Evolutionary conservation across 768 basidiomycete species (phyloP), one percentile per base, ranked within the genome.

Genomic region (Chalciporus piperatus): DNA sequence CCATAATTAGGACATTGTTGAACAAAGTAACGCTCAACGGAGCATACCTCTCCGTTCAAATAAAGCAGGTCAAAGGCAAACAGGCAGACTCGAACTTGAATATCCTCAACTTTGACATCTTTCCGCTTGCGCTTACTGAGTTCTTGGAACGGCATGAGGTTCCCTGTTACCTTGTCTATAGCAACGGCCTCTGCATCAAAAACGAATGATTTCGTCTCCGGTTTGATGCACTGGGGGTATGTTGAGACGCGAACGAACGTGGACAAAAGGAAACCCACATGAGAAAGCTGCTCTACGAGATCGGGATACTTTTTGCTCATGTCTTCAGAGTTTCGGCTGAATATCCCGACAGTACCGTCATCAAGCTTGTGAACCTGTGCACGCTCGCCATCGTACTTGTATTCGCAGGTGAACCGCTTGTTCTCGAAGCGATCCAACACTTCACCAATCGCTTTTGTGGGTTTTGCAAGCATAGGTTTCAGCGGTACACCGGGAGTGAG

Each of bases 281-380:
- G 81, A 5, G 95, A 92, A 17, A 98, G 76, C 65, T 98, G 94
- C 54, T 92, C 91, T 11, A 97, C 83, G n/a, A 99, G 76, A 74
- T 99, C 97, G 0, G 97, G 97, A 72, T 98, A 99, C 66, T 99
- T 99, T 68, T 92, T 92, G 67, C 89, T 94, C 97, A 98, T 99
- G 60, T 99, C 94, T 69, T 99, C 97, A 22, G 94, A 97, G 70
- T 99, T 99, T 50, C 97, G 77, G 67, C 92, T 95, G 71, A 98
- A 99, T 39, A 99, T 86, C n/a, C 81, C 80, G 17, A 99, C 84
- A 4, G 77, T 80, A 1, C 94, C 96, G 62, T 92, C 80, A 39
- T 84, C 82, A 42, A 93, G 72, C 64, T 78, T 83, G 70, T 99
- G 97, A 3, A 96, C 88, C 74, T 98, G 95, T 14, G 97, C 97